Evolutionary conservation across 345 rosid species (phyloP), one percentile per base, ranked within the genome.

Genomic region (Eucalyptus victrix): DNA sequence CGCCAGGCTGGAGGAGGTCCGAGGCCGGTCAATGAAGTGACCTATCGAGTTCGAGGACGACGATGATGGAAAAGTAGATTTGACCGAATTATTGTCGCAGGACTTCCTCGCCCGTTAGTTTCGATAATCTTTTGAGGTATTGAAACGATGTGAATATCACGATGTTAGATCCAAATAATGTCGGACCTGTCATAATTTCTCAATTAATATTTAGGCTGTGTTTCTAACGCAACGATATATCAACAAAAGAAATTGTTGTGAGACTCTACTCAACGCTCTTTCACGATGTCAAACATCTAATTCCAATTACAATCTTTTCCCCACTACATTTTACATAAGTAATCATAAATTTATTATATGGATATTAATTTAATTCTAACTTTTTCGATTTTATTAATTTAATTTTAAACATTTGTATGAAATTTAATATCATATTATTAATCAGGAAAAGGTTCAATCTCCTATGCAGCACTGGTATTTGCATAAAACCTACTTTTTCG

Each of bases 171-270:
- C 3, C 37, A 15, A n/a, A 65, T 2, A n/a, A 65, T n/a, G 18
- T 65, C 21, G 5, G 76, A 65, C 1, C 0, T 0, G 3, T 65
- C 6, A 7, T 65, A n/a, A 65, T 4, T 65, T 65, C 37, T 16
- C 21, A 16, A 17, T 65, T n/a, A 15, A 32, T n/a, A 34, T 65
- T n/a, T 65, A 65, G 21, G 21, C 9, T 8, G 40, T n/a, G 12
- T 15, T n/a, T n/a, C 2, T n/a, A 16, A 15, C 2, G 3, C 8
- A n/a, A n/a, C 2, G 3, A 16, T 1, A 65, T 14, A n/a, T n/a
- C 23, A 8, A 8, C 21, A 7, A n/a, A 8, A 65, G n/a, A n/a
- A n/a, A 1, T 13, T n/a, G 0, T 7, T 4, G 10, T 0, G 3
- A 14, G 6, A 30, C 7, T 32, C 1, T 65, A 0, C 8, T 62